Evolutionary conservation across 495 filamentous ascomycete species (phyloP), one percentile per base, ranked within the genome.

Genomic region (Talaromyces ruber): DNA sequence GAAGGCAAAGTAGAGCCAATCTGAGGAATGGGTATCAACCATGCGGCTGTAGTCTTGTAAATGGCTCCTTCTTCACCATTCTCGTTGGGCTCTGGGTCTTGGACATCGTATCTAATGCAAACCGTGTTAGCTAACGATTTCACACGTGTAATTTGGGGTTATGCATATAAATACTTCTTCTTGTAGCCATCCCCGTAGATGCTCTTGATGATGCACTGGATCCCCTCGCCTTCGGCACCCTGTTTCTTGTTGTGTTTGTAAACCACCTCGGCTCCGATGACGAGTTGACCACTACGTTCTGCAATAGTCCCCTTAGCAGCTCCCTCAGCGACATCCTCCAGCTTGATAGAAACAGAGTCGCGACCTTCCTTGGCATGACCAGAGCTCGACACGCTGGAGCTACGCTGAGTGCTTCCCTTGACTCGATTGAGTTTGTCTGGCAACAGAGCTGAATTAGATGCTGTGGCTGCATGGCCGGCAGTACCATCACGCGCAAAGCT

Each of bases 61-160:
- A 91, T 84, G 39, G 86, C 84, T 0, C 83, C 82, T 55, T 89
- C 83, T 57, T 87, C 83, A 32, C 84, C 86, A 43, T 85, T 87
- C 54, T 92, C 83, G 64, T 96, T 92, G 1, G 92, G 90, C 69
- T 96, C 93, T 3, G 90, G 87, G 68, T 99, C 95, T 71, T 95
- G 89, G 24, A 99, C 93, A 71, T 93, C 91, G 76, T 97, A 98
- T 63, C 92, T 86, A 64, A 47, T 43, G 45, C 39, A 59, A 52
- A 18, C 7, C 3, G 3, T 52, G 60, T 39, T 12, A 60, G 26
- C n/a, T 12, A 50, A 26, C 18, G 0, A 43, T 22, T 18, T 26
- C 4, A 9, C 6, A 5, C 3, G 21, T 32, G 22, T 14, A 54
- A 25, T 61, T 51, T 12, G 39, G 45, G 50, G 3, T 34, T 6